These are phyloP conservation scores for Nitzschia palea DNA, from an alignment of 108 stramenopile genomes.

Conservation along the genomic window DNA sequence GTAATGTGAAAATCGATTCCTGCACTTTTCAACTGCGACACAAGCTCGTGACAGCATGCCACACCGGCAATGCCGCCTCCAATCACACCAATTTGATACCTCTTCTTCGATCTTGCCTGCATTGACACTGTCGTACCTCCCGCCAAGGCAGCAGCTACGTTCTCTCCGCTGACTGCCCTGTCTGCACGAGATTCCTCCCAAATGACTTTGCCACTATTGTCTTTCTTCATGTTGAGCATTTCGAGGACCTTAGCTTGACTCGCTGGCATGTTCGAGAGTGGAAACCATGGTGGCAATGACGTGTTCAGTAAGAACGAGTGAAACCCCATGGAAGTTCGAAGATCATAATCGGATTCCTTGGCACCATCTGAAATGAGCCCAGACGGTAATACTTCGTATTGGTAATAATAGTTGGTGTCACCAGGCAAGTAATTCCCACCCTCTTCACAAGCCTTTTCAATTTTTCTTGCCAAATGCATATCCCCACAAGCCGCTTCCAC, in stretches of 20 bases:
- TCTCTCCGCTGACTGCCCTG: neutral
- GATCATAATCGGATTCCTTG: neutral
- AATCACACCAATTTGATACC: slow-evolving; percentile 52
- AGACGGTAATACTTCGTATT: slow-evolving; percentile 40
- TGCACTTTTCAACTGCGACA: slow-evolving; percentile 26
- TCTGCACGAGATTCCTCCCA: slow-evolving; percentile 25
- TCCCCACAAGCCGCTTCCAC: slow-evolving; percentile 43
- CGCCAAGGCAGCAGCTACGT: neutral
- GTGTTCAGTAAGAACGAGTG: slow-evolving; percentile 48
- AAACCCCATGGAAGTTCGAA: slow-evolving; percentile 46
- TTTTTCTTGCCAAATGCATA: slow-evolving; percentile 10
- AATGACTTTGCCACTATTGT: slow-evolving; percentile 37
- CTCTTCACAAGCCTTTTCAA: slow-evolving; percentile 36
- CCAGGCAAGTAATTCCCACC: slow-evolving; percentile 49
- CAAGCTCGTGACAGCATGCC: slow-evolving; percentile 44
- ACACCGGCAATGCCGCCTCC: slow-evolving; percentile 65
- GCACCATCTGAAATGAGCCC: slow-evolving; percentile 8
- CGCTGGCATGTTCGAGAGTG: slow-evolving; percentile 43
- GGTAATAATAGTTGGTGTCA: slow-evolving; percentile 37
- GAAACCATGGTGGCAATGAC: slow-evolving; percentile 53
- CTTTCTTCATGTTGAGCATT: slow-evolving; percentile 47
- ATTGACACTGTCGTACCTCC: slow-evolving; percentile 47
- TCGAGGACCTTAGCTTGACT: slow-evolving; percentile 33
- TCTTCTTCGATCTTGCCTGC: slow-evolving; percentile 36
- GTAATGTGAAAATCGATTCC: slow-evolving; percentile 46